A percentile compares a stretch with the other conserved stretches of the same genome.
Evolutionary conservation across 306 rosid genomes (phyloP).

Genomic region (Quercus variabilis): DNA sequence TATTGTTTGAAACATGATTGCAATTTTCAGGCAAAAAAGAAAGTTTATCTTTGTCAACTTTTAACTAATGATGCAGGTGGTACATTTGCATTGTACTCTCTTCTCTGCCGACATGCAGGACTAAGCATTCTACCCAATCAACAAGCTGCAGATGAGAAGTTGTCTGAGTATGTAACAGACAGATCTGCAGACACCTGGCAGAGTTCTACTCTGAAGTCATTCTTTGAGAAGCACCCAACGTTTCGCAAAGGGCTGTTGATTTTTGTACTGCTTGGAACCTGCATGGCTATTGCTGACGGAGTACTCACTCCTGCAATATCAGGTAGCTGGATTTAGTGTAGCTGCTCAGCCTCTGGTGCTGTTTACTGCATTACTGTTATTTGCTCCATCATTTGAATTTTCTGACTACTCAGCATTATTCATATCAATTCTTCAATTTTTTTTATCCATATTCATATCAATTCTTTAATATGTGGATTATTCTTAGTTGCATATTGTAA

Average conservation of each 20-base stretch:
- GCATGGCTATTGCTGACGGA: conserved; percentile 77
- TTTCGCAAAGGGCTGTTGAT: conserved; percentile 50
- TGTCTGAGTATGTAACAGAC: conserved; percentile 41
- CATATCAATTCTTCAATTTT: conserved; percentile 8
- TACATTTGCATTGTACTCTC: conserved; percentile 72
- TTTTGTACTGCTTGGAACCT: conserved; percentile 72
- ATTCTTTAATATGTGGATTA: background rate
- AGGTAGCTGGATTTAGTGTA: conserved; percentile 44
- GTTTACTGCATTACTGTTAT: conserved; percentile 27
- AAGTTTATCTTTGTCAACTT: conserved; percentile 20
- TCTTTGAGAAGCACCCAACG: conserved; percentile 52
- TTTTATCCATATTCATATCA: background rate
- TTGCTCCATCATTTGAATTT: conserved; percentile 30
- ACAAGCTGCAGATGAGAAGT: conserved; percentile 48
- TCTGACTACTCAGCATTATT: conserved; percentile 5
- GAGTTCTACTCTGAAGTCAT: conserved; percentile 41
- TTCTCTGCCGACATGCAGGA: conserved; percentile 66
- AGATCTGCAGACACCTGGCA: conserved; percentile 41
- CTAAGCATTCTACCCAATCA: conserved; percentile 63
- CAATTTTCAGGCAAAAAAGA: background rate
- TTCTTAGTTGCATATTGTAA: background rate
- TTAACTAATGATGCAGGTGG: conserved; percentile 57
- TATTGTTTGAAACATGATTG: conserved; percentile 1
- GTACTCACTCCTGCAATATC: conserved; percentile 86
- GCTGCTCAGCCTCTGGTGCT: conserved; percentile 30